A percentile compares a stretch with the other conserved stretches of the same genome.
These are phyloP conservation scores for Neobulgaria alba DNA, from an alignment of 2,329 filamentous ascomycete species.

Conservation along the genomic window DNA sequence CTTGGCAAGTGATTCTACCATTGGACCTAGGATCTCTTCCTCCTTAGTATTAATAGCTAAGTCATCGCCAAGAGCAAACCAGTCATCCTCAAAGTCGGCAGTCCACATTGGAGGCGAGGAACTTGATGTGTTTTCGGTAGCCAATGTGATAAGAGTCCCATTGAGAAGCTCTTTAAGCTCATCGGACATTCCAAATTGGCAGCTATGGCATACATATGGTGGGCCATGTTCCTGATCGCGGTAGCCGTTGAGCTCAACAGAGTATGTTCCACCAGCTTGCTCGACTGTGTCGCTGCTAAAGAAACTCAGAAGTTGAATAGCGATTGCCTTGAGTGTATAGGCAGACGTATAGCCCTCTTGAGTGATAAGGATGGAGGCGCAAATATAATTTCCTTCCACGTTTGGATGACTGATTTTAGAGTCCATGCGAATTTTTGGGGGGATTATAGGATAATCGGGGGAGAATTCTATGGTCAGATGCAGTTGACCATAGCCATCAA, in stretches of 20 bases:
- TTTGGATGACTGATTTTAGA: conserved; percentile 37
- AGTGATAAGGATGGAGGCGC: conserved; percentile 37
- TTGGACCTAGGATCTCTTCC: neutral
- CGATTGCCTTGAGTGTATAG: conserved; percentile 41
- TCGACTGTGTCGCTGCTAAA: conserved; percentile 40
- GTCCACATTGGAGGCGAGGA: too few relatives aligned
- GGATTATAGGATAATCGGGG: conserved; percentile 31
- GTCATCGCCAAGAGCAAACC: too few relatives aligned
- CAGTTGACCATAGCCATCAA: conserved; percentile 31
- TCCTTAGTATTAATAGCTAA: too few relatives aligned
- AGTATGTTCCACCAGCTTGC: conserved; percentile 27
- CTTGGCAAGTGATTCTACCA: too few relatives aligned
- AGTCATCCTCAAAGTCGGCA: too few relatives aligned
- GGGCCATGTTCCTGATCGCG: conserved; percentile 1
- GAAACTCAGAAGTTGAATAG: conserved; percentile 44
- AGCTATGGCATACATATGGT: conserved; percentile 23
- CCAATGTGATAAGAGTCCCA: too few relatives aligned
- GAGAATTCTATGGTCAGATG: conserved; percentile 36
- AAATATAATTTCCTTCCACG: conserved; percentile 36
- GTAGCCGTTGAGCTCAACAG: conserved; percentile 25
- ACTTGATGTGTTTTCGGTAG: too few relatives aligned
- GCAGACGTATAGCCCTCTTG: conserved; percentile 38
- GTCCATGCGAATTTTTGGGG: conserved; percentile 35
- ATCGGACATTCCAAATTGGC: conserved; percentile 8
- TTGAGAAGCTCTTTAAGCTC: too few relatives aligned